Conservation (phyloP, 2,329 filamentous ascomycete genomes). For the Sordariomycetes sp. region DNA sequence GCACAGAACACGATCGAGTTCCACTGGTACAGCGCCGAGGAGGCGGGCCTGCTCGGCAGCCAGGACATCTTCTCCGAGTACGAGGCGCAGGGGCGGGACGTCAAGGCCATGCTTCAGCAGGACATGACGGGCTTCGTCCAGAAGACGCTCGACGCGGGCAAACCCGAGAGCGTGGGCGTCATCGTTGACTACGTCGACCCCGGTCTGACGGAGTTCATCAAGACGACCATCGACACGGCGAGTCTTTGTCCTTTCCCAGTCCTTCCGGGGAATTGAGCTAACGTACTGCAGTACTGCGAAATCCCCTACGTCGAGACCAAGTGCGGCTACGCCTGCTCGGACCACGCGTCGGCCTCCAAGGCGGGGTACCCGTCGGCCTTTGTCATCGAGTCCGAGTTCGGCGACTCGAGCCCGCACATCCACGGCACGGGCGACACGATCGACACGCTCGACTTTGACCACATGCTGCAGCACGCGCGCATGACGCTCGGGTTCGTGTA, state of each 20-base stretch:
- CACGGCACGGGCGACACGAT: conserved; percentile 62
- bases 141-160: conserved; percentile 68
- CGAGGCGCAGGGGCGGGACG: conserved; percentile 54
- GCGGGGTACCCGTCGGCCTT: conserved; percentile 53
- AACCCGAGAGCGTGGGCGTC: conserved; percentile 77
- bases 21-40: conserved; percentile 90
- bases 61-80: conserved; percentile 83
- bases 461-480: conserved; percentile 51
- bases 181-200: conserved; percentile 86
- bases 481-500: conserved; percentile 32
- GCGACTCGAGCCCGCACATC: conserved; percentile 53
- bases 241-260: conserved; percentile 7
- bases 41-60: conserved; percentile 74
- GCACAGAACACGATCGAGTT: conserved; percentile 85
- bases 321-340: conserved; percentile 75
- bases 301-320: conserved; percentile 81
- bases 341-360: conserved; percentile 56
- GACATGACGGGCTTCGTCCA: conserved; percentile 92
- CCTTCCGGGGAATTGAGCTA: background rate
- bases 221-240: conserved; percentile 64
- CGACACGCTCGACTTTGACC: conserved; percentile 52
- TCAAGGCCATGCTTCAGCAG: conserved; percentile 96
- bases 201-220: conserved; percentile 77
- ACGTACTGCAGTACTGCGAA: conserved; percentile 53
- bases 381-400: conserved; percentile 48